phyloP scores from a whole-genome alignment of 2,329 filamentous ascomycete genomes.

The Exophiala phaeomuriformis region DNA sequence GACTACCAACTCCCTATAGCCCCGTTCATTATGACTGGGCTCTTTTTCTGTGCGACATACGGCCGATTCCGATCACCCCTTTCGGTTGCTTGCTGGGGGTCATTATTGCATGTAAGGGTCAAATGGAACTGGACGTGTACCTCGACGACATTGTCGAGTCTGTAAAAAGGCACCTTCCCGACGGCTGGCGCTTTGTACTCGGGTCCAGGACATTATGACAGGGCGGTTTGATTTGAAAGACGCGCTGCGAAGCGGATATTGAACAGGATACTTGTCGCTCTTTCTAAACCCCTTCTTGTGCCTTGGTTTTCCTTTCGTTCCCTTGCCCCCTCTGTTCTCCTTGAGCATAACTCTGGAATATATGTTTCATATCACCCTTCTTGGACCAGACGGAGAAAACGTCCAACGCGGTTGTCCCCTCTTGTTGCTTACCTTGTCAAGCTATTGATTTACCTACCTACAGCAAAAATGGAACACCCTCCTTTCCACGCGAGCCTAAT shows the following conservation, averaged over 20 bases:
- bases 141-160: too few relatives aligned
- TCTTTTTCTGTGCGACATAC: slow-evolving; percentile 3
- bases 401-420: too few relatives aligned
- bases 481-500: too few relatives aligned
- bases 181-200: neutral
- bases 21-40: slow-evolving; percentile 1
- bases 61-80: neutral
- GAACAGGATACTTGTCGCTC: neutral
- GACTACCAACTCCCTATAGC: neutral
- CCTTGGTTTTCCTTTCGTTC: too few relatives aligned
- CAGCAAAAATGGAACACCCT: too few relatives aligned
- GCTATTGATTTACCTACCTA: too few relatives aligned
- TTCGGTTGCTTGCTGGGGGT: neutral
- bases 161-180: slow-evolving; percentile 4
- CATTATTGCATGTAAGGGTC: slow-evolving; percentile 12
- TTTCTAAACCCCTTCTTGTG: neutral
- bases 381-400: too few relatives aligned
- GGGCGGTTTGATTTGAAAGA: slow-evolving; percentile 17
- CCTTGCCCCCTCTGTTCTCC: too few relatives aligned
- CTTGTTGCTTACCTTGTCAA: too few relatives aligned
- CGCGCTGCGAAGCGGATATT: slow-evolving; percentile 3
- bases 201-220: neutral
- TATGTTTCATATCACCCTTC: too few relatives aligned
- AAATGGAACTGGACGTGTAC: neutral
- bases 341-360: too few relatives aligned